A percentile compares a stretch with the other conserved stretches of the same genome.
These are phyloP conservation scores for Podospora comata DNA, from an alignment of 495 filamentous ascomycete species.

Conservation along the genomic window DNA sequence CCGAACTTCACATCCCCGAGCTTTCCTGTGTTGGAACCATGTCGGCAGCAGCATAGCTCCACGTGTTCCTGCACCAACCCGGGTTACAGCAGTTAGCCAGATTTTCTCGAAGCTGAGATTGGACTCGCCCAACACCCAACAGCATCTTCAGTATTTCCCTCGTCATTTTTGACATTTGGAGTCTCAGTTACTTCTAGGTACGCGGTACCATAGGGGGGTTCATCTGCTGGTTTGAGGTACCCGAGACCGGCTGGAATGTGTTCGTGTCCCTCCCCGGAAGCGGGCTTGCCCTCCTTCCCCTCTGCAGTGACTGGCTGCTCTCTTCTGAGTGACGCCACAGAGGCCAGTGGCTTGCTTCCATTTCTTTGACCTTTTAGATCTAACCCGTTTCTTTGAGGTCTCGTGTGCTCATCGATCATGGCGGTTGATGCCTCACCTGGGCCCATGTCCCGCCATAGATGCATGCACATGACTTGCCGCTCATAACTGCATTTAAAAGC, in stretches of 20 bases:
- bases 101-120: constrained; percentile 20
- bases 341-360: constrained; percentile 1
- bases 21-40: constrained; percentile 3
- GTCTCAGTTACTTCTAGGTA: not conserved
- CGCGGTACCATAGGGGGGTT: not conserved
- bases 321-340: not conserved
- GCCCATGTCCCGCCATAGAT: not conserved
- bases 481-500: not conserved
- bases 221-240: constrained; percentile 8
- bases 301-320: not conserved
- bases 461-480: not conserved
- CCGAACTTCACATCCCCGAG: not conserved
- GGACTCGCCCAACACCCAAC: constrained; percentile 12
- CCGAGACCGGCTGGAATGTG: constrained; percentile 25
- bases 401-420: not conserved
- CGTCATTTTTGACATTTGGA: not conserved
- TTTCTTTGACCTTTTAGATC: constrained; percentile 8
- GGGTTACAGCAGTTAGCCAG: constrained; percentile 12
- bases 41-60: constrained; percentile 17
- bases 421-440: not conserved
- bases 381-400: not conserved
- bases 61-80: constrained; percentile 31
- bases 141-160: not conserved
- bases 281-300: constrained; percentile 9
- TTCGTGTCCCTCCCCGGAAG: constrained; percentile 27